These are phyloP conservation scores for Ailanthus altissimus DNA, from an alignment of 345 rosid genomes.

Conservation along the genomic window DNA sequence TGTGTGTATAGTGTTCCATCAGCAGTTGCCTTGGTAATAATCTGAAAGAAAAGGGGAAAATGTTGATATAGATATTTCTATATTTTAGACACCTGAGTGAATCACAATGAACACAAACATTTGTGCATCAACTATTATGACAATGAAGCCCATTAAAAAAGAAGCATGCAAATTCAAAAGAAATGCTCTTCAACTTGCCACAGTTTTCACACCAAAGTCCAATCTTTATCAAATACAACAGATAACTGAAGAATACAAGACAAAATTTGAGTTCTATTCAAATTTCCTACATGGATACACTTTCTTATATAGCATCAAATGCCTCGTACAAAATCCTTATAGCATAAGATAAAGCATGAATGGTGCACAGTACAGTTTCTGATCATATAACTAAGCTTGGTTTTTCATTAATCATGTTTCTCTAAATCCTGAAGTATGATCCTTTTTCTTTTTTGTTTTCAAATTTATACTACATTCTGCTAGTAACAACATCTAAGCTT, in stretches of 20 bases:
- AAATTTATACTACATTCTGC: not conserved
- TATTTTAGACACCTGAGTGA: not conserved
- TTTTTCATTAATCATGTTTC: not conserved
- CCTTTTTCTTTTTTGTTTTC: not conserved
- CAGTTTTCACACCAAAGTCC: not conserved
- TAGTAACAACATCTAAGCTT: not conserved
- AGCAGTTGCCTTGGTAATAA: slow-evolving; percentile 65
- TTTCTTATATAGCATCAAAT: slow-evolving; percentile 6
- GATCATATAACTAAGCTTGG: not conserved
- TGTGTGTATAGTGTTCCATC: slow-evolving; percentile 68
- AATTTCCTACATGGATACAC: not conserved
- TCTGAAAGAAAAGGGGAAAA: slow-evolving; percentile 40
- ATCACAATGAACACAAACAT: not conserved
- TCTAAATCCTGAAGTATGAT: not conserved
- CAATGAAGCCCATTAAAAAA: slow-evolving; percentile 14
- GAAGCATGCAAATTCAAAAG: not conserved
- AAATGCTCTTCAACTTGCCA: slow-evolving; percentile 2
- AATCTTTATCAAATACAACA: not conserved
- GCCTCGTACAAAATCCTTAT: not conserved
- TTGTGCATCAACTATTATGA: not conserved
- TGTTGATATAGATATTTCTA: not conserved
- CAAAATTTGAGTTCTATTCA: not conserved
- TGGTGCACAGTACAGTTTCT: not conserved
- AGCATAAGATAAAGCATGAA: not conserved
- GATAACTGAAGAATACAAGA: not conserved